Conservation (phyloP, 495 filamentous ascomycete species). For the Darksidea phi region DNA sequence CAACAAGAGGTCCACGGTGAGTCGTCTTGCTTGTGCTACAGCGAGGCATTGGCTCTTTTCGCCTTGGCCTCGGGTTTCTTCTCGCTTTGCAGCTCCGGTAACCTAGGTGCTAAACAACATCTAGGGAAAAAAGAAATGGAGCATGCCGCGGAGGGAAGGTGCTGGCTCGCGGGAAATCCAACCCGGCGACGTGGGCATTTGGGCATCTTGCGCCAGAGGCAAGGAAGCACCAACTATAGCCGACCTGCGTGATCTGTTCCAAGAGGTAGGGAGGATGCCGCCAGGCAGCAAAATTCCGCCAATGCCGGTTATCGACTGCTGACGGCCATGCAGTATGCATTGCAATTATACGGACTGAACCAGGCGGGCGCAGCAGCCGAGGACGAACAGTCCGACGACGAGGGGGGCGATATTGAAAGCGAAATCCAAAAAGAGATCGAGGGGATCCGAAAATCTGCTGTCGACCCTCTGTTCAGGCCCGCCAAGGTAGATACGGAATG, state of each 20-base stretch:
- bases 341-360: slow-evolving; percentile 54
- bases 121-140: slow-evolving; percentile 45
- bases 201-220: slow-evolving; percentile 80
- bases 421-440: slow-evolving; percentile 77
- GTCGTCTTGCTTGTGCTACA: not conserved
- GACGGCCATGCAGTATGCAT: slow-evolving; percentile 51
- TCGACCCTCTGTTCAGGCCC: slow-evolving; percentile 55
- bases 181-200: slow-evolving; percentile 80
- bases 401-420: slow-evolving; percentile 70
- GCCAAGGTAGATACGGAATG: slow-evolving; percentile 77
- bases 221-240: slow-evolving; percentile 73
- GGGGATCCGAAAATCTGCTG: slow-evolving; percentile 55
- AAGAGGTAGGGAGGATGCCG: slow-evolving; percentile 57
- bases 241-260: slow-evolving; percentile 72
- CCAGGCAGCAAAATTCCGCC: not conserved
- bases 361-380: slow-evolving; percentile 40
- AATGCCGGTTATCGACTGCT: not conserved
- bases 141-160: slow-evolving; percentile 33
- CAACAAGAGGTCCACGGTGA: slow-evolving; percentile 31
- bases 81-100: slow-evolving; percentile 20
- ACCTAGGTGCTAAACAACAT: slow-evolving; percentile 5
- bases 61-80: slow-evolving; percentile 6
- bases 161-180: slow-evolving; percentile 38
- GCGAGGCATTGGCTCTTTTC: no score
- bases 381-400: slow-evolving; percentile 44